Percentiles rank a stretch among this genome's conserved stretches.
phyloP scores from a whole-genome alignment of 2,329 filamentous ascomycete genomes.

The Colletotrichum sp. region DNA sequence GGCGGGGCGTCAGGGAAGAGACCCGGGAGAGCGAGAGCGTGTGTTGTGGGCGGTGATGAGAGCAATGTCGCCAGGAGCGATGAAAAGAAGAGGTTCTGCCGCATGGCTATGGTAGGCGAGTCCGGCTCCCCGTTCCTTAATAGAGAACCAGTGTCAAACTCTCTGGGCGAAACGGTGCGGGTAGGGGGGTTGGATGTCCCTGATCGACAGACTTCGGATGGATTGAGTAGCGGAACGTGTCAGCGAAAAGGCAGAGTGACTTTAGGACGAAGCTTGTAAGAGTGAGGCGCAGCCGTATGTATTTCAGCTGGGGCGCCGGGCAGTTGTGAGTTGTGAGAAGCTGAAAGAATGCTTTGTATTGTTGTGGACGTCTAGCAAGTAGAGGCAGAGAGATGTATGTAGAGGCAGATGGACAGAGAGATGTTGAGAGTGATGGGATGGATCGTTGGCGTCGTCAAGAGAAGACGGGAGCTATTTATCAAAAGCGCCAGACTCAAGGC shows the following conservation, averaged over 20 bases:
- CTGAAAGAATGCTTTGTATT: not conserved
- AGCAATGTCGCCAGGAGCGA: conserved; percentile 17
- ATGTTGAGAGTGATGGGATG: not conserved
- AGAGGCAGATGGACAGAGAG: not conserved
- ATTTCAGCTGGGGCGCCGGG: not conserved
- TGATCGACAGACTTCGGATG: conserved; percentile 17
- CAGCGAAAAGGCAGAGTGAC: not conserved
- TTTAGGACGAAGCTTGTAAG: conserved; percentile 7
- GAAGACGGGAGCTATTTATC: conserved; percentile 9
- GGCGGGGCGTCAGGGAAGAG: not conserved
- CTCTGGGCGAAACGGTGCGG: conserved; percentile 15
- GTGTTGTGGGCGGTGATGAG: not conserved
- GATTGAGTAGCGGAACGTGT: conserved; percentile 15
- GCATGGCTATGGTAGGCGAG: conserved; percentile 1
- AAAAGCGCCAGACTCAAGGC: not conserved
- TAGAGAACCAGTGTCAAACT: conserved; percentile 10
- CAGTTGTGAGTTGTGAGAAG: not conserved
- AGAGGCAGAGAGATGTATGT: not conserved
- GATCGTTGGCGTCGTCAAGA: not conserved
- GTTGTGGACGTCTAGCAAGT: not conserved
- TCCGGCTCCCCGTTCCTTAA: conserved; percentile 15
- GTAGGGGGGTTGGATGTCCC: not conserved
- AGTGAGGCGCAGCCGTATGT: not conserved
- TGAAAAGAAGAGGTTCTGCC: conserved; percentile 5
- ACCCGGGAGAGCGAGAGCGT: not conserved